Evolutionary conservation across 192 early-diverging fungal genomes (phyloP).

Genomic region (Martensiomyces pterosporus): DNA sequence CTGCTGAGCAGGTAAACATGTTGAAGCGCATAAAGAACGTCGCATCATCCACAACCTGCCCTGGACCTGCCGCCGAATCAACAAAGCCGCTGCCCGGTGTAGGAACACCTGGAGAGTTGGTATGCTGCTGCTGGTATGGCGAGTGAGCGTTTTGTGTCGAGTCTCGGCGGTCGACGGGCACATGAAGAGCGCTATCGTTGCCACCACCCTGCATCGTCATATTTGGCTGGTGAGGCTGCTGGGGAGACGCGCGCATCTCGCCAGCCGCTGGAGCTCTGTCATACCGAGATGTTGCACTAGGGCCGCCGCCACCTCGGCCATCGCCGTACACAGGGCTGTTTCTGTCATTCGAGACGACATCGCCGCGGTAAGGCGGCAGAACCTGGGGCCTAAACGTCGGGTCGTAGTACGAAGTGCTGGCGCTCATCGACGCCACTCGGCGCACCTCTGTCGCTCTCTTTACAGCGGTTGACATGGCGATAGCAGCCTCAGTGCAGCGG

Average conservation of each 20-base stretch:
- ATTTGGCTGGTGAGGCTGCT: slow-evolving; percentile 6
- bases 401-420: slow-evolving; percentile 35
- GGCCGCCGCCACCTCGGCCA: neutral
- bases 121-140: slow-evolving; percentile 12
- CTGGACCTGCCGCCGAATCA: slow-evolving; percentile 20
- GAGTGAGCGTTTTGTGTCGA: slow-evolving; percentile 4
- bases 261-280: slow-evolving; percentile 10
- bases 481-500: slow-evolving; percentile 44
- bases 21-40: slow-evolving; percentile 40
- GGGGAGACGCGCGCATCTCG: slow-evolving; percentile 24
- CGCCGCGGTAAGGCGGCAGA: slow-evolving; percentile 39
- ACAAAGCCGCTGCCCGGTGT: slow-evolving; percentile 7
- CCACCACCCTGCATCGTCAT: slow-evolving; percentile 4
- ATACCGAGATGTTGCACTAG: slow-evolving; percentile 5
- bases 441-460: slow-evolving; percentile 30
- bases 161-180: slow-evolving; percentile 10
- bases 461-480: slow-evolving; percentile 41
- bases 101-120: slow-evolving; percentile 5
- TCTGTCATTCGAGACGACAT: slow-evolving; percentile 16
- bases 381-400: slow-evolving; percentile 46
- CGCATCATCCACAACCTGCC: slow-evolving; percentile 34
- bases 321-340: slow-evolving; percentile 2
- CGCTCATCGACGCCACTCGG: slow-evolving; percentile 27
- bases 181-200: slow-evolving; percentile 7
- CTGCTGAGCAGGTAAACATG: slow-evolving; percentile 31